These are phyloP conservation scores for Aspergillus sp. DNA, from an alignment of 2,329 filamentous ascomycete species.

Conservation along the genomic window DNA sequence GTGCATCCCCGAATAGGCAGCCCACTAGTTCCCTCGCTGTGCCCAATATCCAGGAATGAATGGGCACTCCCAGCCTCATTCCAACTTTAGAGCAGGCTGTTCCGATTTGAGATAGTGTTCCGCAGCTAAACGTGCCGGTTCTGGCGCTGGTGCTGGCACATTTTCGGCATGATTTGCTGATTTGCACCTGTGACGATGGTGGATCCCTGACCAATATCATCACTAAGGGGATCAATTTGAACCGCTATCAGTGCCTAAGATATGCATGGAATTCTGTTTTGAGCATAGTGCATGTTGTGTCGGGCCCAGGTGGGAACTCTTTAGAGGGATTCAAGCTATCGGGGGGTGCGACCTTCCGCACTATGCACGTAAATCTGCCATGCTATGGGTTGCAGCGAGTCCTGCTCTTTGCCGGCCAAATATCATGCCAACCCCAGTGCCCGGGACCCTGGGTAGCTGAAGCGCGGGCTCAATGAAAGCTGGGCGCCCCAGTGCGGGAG, in stretches of 20 bases:
- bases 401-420: neutral
- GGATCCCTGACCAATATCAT: constrained; percentile 3
- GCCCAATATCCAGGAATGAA: neutral
- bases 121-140: neutral
- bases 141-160: neutral
- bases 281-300: constrained; percentile 1
- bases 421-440: neutral
- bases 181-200: neutral
- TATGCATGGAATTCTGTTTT: constrained; percentile 8
- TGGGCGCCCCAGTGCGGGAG: neutral
- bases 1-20: neutral
- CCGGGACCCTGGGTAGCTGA: neutral
- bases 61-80: neutral
- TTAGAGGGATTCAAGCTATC: neutral
- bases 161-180: neutral
- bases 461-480: neutral
- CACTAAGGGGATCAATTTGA: neutral
- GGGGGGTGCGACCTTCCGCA: neutral
- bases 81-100: neutral
- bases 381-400: neutral
- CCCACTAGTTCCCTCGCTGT: neutral
- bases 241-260: neutral
- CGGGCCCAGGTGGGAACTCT: neutral
- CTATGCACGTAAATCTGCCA: neutral
- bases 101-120: neutral